A percentile compares a stretch with the other conserved stretches of the same genome.
Evolutionary conservation across 1,284 basidiomycete species (phyloP).

Genomic region (Coniferiporia weirii): DNA sequence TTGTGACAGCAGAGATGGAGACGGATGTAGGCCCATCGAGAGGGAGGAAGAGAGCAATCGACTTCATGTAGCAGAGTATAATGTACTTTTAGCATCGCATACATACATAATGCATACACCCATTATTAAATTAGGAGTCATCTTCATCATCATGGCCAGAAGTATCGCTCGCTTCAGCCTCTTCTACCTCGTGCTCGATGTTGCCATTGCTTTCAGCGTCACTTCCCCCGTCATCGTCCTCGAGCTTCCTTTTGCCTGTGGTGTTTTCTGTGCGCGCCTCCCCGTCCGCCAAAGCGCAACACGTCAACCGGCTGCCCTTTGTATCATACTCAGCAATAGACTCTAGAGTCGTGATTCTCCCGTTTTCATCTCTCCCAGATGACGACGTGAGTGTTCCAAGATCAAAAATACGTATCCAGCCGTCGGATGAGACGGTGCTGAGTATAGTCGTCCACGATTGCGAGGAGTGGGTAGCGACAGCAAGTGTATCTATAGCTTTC

Average conservation of each 20-base stretch:
- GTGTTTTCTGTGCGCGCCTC: conserved; percentile 28
- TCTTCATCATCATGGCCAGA: conserved; percentile 3
- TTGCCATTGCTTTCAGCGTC: conserved; percentile 18
- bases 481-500: conserved; percentile 63
- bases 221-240: conserved; percentile 23
- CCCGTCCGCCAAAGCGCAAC: conserved; percentile 66
- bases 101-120: background rate
- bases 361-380: background rate
- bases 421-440: conserved; percentile 79
- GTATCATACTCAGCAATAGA: conserved; percentile 74
- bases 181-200: conserved; percentile 21
- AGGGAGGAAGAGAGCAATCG: conserved; percentile 23
- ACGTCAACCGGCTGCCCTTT: conserved; percentile 80
- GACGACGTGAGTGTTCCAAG: conserved; percentile 42
- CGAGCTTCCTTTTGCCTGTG: conserved; percentile 37
- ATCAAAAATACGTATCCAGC: conserved; percentile 77
- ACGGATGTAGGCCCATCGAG: conserved; percentile 28
- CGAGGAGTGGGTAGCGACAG: conserved; percentile 45
- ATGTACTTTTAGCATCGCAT: background rate
- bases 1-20: conserved; percentile 20
- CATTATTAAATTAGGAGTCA: background rate
- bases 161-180: background rate
- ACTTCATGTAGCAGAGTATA: conserved; percentile 20
- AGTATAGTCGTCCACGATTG: conserved; percentile 54
- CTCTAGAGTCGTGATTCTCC: conserved; percentile 34